A percentile compares a stretch with the other conserved stretches of the same genome.
These are phyloP conservation scores for Adansonia madagascariensis DNA, from an alignment of 441 rosid genomes.

Conservation along the genomic window DNA sequence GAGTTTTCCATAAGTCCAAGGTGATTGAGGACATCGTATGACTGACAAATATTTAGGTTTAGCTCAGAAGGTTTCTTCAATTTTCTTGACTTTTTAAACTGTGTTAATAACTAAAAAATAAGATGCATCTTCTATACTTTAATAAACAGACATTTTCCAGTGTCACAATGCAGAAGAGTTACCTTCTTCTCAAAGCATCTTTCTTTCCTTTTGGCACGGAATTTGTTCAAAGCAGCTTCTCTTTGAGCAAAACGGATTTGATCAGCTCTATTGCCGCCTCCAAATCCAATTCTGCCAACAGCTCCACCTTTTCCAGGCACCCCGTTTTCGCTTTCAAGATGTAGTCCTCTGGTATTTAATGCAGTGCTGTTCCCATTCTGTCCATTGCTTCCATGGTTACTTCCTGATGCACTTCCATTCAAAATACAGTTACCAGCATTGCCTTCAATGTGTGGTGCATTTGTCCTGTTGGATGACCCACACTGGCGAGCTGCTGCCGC, in stretches of 20 bases:
- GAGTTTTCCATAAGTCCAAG: not conserved
- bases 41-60: not conserved
- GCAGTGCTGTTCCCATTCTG: conserved; percentile 39
- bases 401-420: conserved; percentile 48
- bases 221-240: conserved; percentile 64
- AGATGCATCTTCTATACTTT: not conserved
- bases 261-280: conserved; percentile 29
- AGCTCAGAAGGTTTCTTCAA: conserved; percentile 3
- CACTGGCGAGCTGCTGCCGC: conserved; percentile 36
- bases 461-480: conserved; percentile 43
- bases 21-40: not conserved
- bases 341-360: conserved; percentile 33
- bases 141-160: not conserved
- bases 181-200: conserved; percentile 73
- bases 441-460: conserved; percentile 33
- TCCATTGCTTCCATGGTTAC: conserved; percentile 53
- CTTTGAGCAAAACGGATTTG: conserved; percentile 40
- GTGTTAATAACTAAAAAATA: not conserved
- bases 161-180: conserved; percentile 21
- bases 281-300: conserved; percentile 31
- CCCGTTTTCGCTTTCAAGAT: conserved; percentile 36
- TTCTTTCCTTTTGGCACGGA: conserved; percentile 64
- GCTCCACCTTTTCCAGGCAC: conserved; percentile 31
- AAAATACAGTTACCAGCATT: conserved; percentile 35
- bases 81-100: not conserved